Evolutionary conservation across 768 basidiomycete species (phyloP), one percentile per base, ranked within the genome.

Genomic region (Tylopilus plumbeoviolaceoides): DNA sequence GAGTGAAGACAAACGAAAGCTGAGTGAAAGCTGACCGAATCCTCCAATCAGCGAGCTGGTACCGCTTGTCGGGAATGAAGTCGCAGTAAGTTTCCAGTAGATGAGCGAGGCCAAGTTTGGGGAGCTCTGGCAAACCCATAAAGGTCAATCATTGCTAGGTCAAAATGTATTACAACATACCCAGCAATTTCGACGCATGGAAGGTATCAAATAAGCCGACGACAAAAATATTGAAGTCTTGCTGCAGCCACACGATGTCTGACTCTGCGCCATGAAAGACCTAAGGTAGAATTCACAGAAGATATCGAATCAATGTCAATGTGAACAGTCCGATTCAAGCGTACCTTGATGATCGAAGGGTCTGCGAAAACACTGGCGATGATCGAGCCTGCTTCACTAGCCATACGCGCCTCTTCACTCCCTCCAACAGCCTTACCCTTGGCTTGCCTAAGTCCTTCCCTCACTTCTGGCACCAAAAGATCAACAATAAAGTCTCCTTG

Each of bases 131-230:
- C 14, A 21, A 5, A 47, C 14, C 20, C 39, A 4, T 36, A 25
- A 28, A 53, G 6, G 21, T 54, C 42, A 35, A 41, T 50, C 11
- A 9, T 15, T 9, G 11, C 2, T 20, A 45, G 36, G 38, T 52
- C 17, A 46, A 53, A 18, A 36, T 27, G 28, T 8, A 43, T 33
- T 8, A 20, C 2, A 27, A 43, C 50, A 46, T 63, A 89, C 89
- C 85, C 46, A 98, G 75, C 1, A 89, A 72, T 63, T 88, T 90
- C 0, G 95, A 93, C 1, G 95, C 95, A 59, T 98, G 93, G 67
- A 83, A 98, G 0, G 97, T 98, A 65, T 99, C 95, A 66, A 99
- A 98, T n/a, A 98, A 71, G 51, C 92, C 91, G 55, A 99, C 94
- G 48, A 98, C 76, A 69, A 92, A 98, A 8, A 98, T 64, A 53